Evolutionary conservation across 2,329 filamentous ascomycete genomes (phyloP).

Genomic region (Fonsecaea nubica): DNA sequence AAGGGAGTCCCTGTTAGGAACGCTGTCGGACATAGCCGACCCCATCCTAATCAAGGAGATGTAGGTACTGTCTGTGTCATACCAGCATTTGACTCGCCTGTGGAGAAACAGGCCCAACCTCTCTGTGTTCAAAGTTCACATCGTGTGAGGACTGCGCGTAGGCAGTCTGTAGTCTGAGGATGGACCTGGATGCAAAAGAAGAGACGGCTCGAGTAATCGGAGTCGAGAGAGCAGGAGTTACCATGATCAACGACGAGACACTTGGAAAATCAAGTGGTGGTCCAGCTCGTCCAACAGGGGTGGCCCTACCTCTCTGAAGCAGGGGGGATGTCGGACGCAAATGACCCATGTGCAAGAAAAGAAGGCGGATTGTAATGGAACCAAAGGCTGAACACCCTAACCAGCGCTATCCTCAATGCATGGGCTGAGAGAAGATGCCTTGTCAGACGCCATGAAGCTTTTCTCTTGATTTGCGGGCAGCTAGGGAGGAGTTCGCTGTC

Average conservation of each 20-base stretch:
- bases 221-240: background rate
- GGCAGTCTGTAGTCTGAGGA: background rate
- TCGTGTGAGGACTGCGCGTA: background rate
- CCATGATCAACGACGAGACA: background rate
- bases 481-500: background rate
- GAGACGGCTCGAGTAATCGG: background rate
- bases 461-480: background rate
- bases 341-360: background rate
- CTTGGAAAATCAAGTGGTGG: background rate
- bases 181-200: background rate
- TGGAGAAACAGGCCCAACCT: background rate
- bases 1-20: background rate
- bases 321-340: background rate
- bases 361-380: background rate
- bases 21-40: background rate
- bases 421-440: background rate
- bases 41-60: background rate
- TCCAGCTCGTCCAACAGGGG: background rate
- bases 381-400: background rate
- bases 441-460: background rate
- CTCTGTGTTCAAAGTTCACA: background rate
- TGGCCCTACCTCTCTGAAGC: background rate
- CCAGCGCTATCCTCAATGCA: background rate
- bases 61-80: background rate
- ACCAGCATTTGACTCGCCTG: background rate